Evolutionary conservation across 495 filamentous ascomycete genomes (phyloP).

Genomic region (Aspergillus incahuasiensis): DNA sequence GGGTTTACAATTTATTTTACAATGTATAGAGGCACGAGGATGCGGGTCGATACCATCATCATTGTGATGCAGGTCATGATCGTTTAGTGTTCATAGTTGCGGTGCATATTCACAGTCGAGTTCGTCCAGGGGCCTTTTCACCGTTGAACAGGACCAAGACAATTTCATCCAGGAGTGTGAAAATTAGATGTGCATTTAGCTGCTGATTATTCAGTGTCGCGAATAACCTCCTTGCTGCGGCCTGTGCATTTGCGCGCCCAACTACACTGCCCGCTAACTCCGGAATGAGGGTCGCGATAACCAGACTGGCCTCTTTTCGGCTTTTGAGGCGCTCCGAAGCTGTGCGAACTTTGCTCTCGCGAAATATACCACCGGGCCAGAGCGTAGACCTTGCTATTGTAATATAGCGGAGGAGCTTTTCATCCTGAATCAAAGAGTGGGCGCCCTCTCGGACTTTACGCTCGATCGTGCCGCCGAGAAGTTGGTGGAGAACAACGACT

Average conservation of each 20-base stretch:
- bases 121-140: conserved; percentile 18
- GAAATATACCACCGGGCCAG: conserved; percentile 69
- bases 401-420: conserved; percentile 72
- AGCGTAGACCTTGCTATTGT: conserved; percentile 62
- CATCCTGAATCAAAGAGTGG: conserved; percentile 64
- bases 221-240: conserved; percentile 72
- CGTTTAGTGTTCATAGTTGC: too few species aligned
- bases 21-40: neutral
- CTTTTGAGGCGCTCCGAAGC: conserved; percentile 64
- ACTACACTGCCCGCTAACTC: conserved; percentile 80
- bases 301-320: conserved; percentile 65
- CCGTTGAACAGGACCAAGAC: conserved; percentile 66
- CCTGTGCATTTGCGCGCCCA: conserved; percentile 77
- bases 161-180: conserved; percentile 76
- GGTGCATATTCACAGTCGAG: neutral
- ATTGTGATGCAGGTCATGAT: neutral
- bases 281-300: conserved; percentile 77
- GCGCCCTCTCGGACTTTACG: conserved; percentile 83
- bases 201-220: conserved; percentile 73
- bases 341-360: conserved; percentile 54
- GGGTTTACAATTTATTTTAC: neutral
- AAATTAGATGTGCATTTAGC: conserved; percentile 68
- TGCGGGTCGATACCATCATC: neutral
- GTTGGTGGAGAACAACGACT: conserved; percentile 71
- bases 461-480: conserved; percentile 83